phyloP scores from a whole-genome alignment of 1,284 basidiomycete genomes.

The Leccinum glutinopallens region DNA sequence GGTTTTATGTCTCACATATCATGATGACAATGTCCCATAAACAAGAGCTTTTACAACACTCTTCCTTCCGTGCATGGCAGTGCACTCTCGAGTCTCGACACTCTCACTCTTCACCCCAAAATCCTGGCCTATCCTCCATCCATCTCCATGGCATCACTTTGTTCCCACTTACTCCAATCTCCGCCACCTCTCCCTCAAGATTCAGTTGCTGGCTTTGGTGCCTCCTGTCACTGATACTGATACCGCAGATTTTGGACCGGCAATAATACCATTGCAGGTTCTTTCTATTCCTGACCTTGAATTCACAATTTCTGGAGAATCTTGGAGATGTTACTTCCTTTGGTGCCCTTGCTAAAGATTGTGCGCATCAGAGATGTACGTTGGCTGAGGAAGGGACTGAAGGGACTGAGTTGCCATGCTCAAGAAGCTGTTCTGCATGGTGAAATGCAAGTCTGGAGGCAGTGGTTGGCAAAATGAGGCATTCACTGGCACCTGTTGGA shows the following conservation, averaged over 20 bases:
- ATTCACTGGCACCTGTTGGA: constrained; percentile 54
- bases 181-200: constrained; percentile 66
- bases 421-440: constrained; percentile 74
- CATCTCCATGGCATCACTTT: constrained; percentile 52
- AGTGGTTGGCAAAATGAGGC: constrained; percentile 54
- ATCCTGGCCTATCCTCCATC: constrained; percentile 68
- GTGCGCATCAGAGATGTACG: constrained; percentile 68
- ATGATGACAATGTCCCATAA: constrained; percentile 57
- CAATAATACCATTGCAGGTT: constrained; percentile 53
- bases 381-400: constrained; percentile 53
- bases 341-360: constrained; percentile 54
- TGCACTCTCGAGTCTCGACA: constrained; percentile 47
- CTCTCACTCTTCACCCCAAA: constrained; percentile 71
- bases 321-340: constrained; percentile 57
- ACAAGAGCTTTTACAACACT: constrained; percentile 57
- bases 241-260: constrained; percentile 35
- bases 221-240: constrained; percentile 33
- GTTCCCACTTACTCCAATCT: constrained; percentile 59
- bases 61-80: constrained; percentile 69
- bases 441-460: constrained; percentile 71
- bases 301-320: constrained; percentile 54
- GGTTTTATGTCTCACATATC: constrained; percentile 70
- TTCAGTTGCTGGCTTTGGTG: constrained; percentile 54
- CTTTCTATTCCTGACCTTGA: constrained; percentile 67
- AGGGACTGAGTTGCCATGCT: constrained; percentile 62